A percentile compares a stretch with the other conserved stretches of the same genome.
phyloP scores from a whole-genome alignment of 257 asterid genomes.

The Rauvolfia tetraphylla region DNA sequence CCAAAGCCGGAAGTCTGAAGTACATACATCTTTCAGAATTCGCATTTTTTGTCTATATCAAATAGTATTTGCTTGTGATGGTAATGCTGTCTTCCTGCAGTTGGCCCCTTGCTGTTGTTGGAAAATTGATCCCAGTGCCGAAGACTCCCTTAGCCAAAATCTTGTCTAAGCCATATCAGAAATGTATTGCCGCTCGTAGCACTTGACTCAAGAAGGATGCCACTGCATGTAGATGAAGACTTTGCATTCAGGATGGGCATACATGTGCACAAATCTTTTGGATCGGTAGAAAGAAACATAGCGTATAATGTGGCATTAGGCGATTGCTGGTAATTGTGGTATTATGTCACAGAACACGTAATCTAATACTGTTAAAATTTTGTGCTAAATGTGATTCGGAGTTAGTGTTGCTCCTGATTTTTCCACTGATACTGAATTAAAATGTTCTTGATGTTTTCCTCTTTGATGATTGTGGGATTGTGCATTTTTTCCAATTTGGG shows the following conservation, averaged over 20 bases:
- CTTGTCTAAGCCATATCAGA: conserved; percentile 64
- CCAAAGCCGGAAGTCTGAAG: not conserved
- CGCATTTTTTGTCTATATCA: no score
- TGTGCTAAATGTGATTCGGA: not conserved
- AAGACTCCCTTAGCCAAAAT: conserved; percentile 76
- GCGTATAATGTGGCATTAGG: not conserved
- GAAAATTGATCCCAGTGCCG: conserved; percentile 84
- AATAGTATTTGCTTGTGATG: not conserved
- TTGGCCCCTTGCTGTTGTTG: conserved; percentile 89
- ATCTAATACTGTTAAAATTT: not conserved
- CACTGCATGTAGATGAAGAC: not conserved
- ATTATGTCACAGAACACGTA: not conserved
- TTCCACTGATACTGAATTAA: no score
- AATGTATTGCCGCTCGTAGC: conserved; percentile 36
- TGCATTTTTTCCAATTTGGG: no score
- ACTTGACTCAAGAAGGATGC: conserved; percentile 4
- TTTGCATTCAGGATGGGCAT: not conserved
- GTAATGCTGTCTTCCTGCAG: conserved; percentile 35
- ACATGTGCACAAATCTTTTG: not conserved
- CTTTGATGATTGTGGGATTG: no score
- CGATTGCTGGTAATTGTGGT: not conserved
- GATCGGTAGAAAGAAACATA: conserved; percentile 5
- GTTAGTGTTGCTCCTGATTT: not conserved
- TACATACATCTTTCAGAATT: not conserved
- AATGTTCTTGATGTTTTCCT: no score